Base-by-base conservation (phyloP, 345 rosid genomes). In the Salix koriyanagi region DNA sequence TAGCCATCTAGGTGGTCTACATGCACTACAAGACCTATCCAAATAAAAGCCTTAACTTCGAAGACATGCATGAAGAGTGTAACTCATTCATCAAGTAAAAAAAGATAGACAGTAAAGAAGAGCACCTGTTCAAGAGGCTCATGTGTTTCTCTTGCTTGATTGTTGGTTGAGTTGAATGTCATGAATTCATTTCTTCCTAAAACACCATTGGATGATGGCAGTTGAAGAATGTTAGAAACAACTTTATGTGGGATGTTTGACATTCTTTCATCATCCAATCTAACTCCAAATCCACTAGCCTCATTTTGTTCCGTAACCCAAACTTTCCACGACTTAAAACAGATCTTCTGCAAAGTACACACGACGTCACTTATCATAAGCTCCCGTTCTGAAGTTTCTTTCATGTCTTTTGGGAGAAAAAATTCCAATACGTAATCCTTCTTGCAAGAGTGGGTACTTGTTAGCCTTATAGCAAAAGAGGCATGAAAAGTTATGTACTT, bases 401-500 rank as follows among this genome's bases (percentile, higher is more conserved):
- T 0, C 67, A 28, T 28, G 34, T 0, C 0, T 62, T 15, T 8
- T 0, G 67, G 67, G 34, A 62, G 19, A 26, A 26, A 6, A 62
- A 62, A 26, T 62, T 62, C 67, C 34, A 62, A 62, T 13, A 62
- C 9, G 0, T 28, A 62, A 62, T 26, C 30, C 26, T 62, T 1
- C 6, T 15, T 25, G 67, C 18, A 11, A 30, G 67, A 0, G n/a
- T 18, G 10, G 32, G 18, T 64, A 7, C 67, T 28, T 32, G 3
- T 64, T 12, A 64, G 37, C 21, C 67, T 16, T 13, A 64, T 15
- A 13, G 67, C 39, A 64, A 64, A 28, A 64, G 37, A 19, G 5
- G 37, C 37, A 18, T 1, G 0, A 14, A 1, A 6, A 4, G 0
- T 18, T 5, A 0, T 50, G 56, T 4, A 1, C 7, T 0, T 0